These are phyloP conservation scores for Domatiomyces catenatus DNA, from an alignment of 2,329 filamentous ascomycete genomes.

Conservation along the genomic window DNA sequence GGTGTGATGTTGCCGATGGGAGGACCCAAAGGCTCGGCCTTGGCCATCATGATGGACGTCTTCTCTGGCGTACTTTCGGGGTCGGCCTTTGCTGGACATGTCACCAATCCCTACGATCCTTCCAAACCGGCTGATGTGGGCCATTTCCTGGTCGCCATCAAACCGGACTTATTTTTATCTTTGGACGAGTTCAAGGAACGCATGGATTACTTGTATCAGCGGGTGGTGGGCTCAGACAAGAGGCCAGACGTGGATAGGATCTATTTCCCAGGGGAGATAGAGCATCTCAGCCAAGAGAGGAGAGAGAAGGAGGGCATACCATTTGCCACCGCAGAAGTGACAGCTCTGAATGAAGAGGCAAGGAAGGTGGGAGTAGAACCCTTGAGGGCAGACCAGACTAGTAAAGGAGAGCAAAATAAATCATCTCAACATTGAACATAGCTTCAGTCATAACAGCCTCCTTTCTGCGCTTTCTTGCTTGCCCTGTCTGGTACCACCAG, in stretches of 20 bases:
- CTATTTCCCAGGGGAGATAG: conserved; percentile 44
- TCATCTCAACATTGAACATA: too few relatives aligned
- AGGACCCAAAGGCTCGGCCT: conserved; percentile 62
- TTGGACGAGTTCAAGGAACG: conserved; percentile 50
- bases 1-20: conserved; percentile 80
- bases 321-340: conserved; percentile 33
- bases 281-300: conserved; percentile 33
- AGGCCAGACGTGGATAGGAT: conserved; percentile 40
- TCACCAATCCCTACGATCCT: conserved; percentile 61
- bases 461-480: too few relatives aligned
- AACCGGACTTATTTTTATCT: conserved; percentile 59
- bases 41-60: conserved; percentile 78
- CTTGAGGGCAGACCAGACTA: neutral
- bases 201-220: conserved; percentile 43
- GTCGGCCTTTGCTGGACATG: conserved; percentile 61
- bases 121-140: conserved; percentile 55
- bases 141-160: conserved; percentile 56
- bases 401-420: too few relatives aligned
- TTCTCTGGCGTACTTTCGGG: conserved; percentile 66
- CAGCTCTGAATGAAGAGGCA: conserved; percentile 36
- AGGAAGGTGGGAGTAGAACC: conserved; percentile 24
- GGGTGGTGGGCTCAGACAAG: conserved; percentile 38
- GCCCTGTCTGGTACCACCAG: too few relatives aligned
- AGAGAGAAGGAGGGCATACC: conserved; percentile 31
- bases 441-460: too few relatives aligned